Evolutionary conservation across 805 yeast genomes (phyloP), one percentile per base, ranked within the genome.

Genomic region (Martiniozyma abietophila): DNA sequence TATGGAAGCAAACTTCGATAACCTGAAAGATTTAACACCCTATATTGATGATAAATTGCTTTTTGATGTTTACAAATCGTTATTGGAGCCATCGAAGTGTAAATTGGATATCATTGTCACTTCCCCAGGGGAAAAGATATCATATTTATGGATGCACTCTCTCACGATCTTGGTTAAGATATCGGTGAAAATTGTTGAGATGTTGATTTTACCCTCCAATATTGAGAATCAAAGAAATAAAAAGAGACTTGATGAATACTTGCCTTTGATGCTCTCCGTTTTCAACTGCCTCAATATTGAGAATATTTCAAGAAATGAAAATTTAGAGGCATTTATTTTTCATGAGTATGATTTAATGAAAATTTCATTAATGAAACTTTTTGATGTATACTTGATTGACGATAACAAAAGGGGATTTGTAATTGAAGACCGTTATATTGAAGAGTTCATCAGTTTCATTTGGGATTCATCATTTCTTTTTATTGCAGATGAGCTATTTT

Each of bases 401-500:
- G 18, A 29, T 11, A 16, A 32, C 3, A 10, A 27, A 9, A 18
- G n/a, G 14, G 9, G 2, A 2, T 32, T 20, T 15, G 18, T 31
- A 4, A 26, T 41, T 14, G 26, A 44, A 4, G 30, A 33, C 11
- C 45, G 46, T 1, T 50, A 64, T 15, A 46, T 77, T 9, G 61
- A 63, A 8, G 58, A 56, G 8, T 64, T 74, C 29, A 50, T 79
- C 2, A 51, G 62, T 5, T 53, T 66, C 1, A 46, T 85, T 2
- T 79, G 82, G 71, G 50, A 58, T 2, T 61, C 71, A 16, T 79
- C 89, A 1, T 80, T 65, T 43, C 55, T 71, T 18, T 80, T 71
- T 59, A 71, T 65, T 37, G 62, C 62, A 23, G 81, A 67, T 53
- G 80, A 69, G 31, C n/a, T 42, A 8, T 28, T 36, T 14, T 25